Evolutionary conservation across 495 filamentous ascomycete species (phyloP).

Genomic region (Aspergillus olivimuriae): DNA sequence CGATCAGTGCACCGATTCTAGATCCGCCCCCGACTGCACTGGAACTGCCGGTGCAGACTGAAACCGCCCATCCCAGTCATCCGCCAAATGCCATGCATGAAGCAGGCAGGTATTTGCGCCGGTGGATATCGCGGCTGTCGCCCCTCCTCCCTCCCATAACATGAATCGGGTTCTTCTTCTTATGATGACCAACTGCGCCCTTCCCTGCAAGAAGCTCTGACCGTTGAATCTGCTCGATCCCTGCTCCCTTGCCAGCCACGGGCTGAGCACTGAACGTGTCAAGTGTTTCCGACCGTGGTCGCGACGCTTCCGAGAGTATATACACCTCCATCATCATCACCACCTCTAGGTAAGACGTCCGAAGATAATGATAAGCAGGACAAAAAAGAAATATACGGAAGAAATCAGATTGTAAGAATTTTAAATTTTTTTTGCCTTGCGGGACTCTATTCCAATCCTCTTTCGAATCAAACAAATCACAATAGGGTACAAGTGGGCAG

Average conservation of each 20-base stretch:
- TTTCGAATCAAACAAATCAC: neutral
- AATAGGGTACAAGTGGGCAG: conserved; percentile 6
- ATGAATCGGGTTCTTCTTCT: too few species aligned
- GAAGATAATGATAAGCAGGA: too few species aligned
- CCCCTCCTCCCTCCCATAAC: too few species aligned
- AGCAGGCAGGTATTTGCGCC: neutral
- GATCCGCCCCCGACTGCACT: conserved; percentile 10
- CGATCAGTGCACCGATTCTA: conserved; percentile 17
- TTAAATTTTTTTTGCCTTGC: too few species aligned
- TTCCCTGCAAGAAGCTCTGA: neutral
- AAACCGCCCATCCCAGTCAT: neutral
- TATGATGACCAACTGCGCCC: too few species aligned
- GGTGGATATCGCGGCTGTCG: neutral
- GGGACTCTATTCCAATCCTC: conserved; percentile 4
- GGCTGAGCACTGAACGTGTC: neutral
- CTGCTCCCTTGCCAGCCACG: neutral
- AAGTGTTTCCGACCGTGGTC: neutral
- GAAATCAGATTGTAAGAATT: too few species aligned
- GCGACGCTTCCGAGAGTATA: neutral
- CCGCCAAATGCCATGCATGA: neutral
- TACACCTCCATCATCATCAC: too few species aligned
- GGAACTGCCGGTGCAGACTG: conserved; percentile 5
- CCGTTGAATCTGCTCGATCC: neutral
- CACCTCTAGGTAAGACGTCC: too few species aligned
- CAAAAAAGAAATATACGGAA: too few species aligned